These are phyloP conservation scores for Aegilops speltoides DNA, from an alignment of 176 grass and related monocot genomes.

Conservation along the genomic window DNA sequence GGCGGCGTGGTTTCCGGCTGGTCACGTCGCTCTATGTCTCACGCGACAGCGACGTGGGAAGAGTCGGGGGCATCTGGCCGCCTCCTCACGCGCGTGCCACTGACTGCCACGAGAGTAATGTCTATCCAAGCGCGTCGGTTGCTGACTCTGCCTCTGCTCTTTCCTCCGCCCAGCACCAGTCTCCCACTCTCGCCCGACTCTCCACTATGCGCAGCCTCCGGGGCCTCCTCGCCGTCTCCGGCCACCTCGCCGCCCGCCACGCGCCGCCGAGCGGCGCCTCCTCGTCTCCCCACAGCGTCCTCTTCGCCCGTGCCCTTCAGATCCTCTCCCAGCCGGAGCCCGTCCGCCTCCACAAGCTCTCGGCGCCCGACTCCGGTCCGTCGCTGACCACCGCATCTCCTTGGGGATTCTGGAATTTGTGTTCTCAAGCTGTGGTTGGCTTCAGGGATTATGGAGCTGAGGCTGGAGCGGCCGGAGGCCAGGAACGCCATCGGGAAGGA, in stretches of 20 bases:
- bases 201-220: slow-evolving; percentile 32
- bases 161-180: slow-evolving; percentile 18
- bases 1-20: background rate
- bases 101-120: background rate
- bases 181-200: slow-evolving; percentile 10
- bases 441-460: slow-evolving; percentile 81
- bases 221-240: slow-evolving; percentile 42
- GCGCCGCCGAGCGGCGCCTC: background rate
- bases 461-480: slow-evolving; percentile 72
- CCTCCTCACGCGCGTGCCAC: background rate
- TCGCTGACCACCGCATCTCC: background rate
- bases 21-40: background rate
- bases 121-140: background rate
- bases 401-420: background rate
- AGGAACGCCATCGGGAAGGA: slow-evolving; percentile 94
- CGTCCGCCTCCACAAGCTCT: slow-evolving; percentile 60
- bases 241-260: slow-evolving; percentile 5
- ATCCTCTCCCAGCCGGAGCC: slow-evolving; percentile 54
- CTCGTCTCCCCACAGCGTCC: background rate
- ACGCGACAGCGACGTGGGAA: background rate
- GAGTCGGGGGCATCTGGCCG: background rate
- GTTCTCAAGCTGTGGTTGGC: background rate
- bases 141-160: background rate
- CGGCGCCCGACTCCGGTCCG: slow-evolving; percentile 70
- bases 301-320: slow-evolving; percentile 46